Percentiles rank a stretch among this genome's conserved stretches.
Evolutionary conservation across 345 rosid species (phyloP).

Genomic region (Citrus trifoliata): DNA sequence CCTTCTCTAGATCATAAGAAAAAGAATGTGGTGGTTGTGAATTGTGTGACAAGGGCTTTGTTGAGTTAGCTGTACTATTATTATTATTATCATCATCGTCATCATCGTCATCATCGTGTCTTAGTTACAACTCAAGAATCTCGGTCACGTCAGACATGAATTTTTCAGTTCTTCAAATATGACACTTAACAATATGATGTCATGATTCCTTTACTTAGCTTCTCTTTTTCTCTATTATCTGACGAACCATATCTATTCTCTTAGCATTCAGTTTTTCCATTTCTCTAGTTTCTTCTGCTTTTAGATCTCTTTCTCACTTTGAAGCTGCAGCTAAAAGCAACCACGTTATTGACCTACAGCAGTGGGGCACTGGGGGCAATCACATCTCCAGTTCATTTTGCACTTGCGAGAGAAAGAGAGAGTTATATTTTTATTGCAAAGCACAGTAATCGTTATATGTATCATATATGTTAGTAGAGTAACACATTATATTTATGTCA

Average conservation of each 20-base stretch:
- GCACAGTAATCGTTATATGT: too few relatives aligned
- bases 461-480: background rate
- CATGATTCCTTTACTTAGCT: conserved; percentile 19
- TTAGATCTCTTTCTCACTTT: background rate
- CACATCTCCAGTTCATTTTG: background rate
- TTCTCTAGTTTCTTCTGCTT: background rate
- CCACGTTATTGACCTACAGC: background rate
- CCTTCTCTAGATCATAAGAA: background rate
- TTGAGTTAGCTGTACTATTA: conserved; percentile 5
- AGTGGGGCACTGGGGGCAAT: background rate
- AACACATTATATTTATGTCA: background rate
- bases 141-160: conserved; percentile 43
- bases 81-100: too few relatives aligned
- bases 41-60: conserved; percentile 8
- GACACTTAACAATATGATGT: conserved; percentile 22
- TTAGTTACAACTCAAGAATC: conserved; percentile 25
- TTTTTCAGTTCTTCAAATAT: conserved; percentile 28
- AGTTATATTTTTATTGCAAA: conserved; percentile 9
- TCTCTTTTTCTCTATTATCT: background rate
- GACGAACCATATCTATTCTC: background rate
- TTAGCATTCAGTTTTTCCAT: background rate
- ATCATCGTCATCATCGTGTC: background rate
- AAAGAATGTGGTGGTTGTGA: background rate
- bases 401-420: background rate
- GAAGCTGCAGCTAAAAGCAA: conserved; percentile 5